Evolutionary conservation across 1,284 basidiomycete genomes (phyloP).

Genomic region (Irpex lacteus): DNA sequence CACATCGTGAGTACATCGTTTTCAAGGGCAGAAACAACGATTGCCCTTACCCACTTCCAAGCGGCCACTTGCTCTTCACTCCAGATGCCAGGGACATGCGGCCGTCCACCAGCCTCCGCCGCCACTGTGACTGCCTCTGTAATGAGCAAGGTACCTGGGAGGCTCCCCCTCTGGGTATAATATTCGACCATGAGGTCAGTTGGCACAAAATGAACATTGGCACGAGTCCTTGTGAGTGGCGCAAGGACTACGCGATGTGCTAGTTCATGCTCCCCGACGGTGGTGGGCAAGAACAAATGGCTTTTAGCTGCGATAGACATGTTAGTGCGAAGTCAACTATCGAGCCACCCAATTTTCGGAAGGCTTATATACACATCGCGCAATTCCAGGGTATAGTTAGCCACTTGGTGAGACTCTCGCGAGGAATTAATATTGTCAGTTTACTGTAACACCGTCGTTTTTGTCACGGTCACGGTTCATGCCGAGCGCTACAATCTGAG

Average conservation of each 20-base stretch:
- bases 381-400: too few species aligned
- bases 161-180: constrained; percentile 40
- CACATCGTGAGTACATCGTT: too few species aligned
- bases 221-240: constrained; percentile 38
- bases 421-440: too few species aligned
- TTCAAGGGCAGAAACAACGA: background rate
- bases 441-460: too few species aligned
- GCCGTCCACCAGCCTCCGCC: constrained; percentile 32
- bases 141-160: constrained; percentile 41
- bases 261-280: constrained; percentile 35
- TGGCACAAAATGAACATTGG: constrained; percentile 19
- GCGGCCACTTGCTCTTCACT: constrained; percentile 36
- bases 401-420: too few species aligned
- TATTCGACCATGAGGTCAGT: constrained; percentile 33
- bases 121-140: constrained; percentile 42
- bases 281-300: background rate
- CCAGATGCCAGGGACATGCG: constrained; percentile 39
- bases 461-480: too few species aligned
- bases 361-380: too few species aligned
- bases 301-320: background rate
- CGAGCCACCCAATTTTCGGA: background rate
- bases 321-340: background rate
- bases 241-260: constrained; percentile 42
- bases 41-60: constrained; percentile 31
- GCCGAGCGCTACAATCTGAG: too few species aligned